Conservation (phyloP, 2,329 filamentous ascomycete genomes). For the Trichophaea hybrida region DNA sequence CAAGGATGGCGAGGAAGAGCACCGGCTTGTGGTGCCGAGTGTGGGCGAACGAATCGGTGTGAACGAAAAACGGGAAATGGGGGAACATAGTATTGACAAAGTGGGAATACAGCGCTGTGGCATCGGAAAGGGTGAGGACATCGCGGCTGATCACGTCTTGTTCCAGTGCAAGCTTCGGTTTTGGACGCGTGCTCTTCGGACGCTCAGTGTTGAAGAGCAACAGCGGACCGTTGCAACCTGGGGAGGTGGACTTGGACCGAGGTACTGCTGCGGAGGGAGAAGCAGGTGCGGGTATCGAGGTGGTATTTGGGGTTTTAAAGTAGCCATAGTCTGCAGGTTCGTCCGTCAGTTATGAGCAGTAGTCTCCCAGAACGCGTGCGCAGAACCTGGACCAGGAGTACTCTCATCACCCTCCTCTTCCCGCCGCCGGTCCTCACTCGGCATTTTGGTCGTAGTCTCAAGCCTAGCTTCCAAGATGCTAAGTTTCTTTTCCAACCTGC, state of each 20-base stretch:
- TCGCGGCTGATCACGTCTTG: not conserved
- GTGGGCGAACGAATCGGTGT: not conserved
- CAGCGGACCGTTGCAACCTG: not conserved
- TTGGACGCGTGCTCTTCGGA: not conserved
- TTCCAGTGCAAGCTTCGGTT: not conserved
- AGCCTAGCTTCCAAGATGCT: not conserved
- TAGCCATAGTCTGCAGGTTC: not conserved
- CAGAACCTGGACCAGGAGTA: not conserved
- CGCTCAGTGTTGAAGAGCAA: not conserved
- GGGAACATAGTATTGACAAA: not conserved
- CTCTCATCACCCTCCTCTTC: not conserved
- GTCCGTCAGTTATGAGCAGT: too few species aligned
- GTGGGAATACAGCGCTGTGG: not conserved
- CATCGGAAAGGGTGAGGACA: not conserved
- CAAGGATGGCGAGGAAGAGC: constrained; percentile 57
- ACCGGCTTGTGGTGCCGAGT: constrained; percentile 38
- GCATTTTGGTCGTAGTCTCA: not conserved
- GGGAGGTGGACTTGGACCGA: not conserved
- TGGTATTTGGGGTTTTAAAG: not conserved
- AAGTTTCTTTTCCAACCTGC: not conserved
- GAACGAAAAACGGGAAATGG: not conserved
- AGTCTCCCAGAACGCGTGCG: too few species aligned
- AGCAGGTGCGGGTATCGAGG: not conserved
- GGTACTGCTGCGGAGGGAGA: not conserved
- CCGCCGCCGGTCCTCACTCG: not conserved